Base-by-base conservation (phyloP, 2,329 filamentous ascomycete genomes). In the Diaporthe sp. region DNA sequence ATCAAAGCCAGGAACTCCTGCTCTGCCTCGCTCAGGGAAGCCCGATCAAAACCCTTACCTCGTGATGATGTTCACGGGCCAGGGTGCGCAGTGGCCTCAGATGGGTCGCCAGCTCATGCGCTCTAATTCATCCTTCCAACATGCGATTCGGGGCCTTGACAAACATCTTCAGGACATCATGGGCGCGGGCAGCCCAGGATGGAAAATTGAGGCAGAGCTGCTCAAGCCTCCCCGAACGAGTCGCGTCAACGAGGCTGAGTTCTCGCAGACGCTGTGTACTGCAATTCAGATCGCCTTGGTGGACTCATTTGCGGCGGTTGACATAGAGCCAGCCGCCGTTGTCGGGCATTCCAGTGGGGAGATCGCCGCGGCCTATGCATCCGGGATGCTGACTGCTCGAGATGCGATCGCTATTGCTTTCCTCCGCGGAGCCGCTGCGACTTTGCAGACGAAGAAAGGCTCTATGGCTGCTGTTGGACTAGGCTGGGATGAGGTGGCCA, bases 261-360 rank as follows among this genome's bases (percentile, higher is more conserved):
- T 53, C 49, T n/a, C 49, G 22, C 49, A 53, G 22, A 19, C 49
- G 8, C 22, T 51, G 6, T 51, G 49, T 22, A 51, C 49, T 10
- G 49, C 49, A 10, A 25, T 53, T 7, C 49, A 53, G 49, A 53
- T 53, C 12, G 49, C 19, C 49, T n/a, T 53, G 10, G 22, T 53
- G 19, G 49, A 25, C 19, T 5, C n/a, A 12, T 12, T 53, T 8
- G 19, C 19, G 5, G 8, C 10, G 12, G 4, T n/a, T n/a, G 49
- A n/a, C 25, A 25, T 53, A n/a, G 9, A 12, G 10, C 49, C 49
- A n/a, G 22, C 22, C 1, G n/a, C 22, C n/a, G 49, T 53, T 1
- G n/a, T 53, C 5, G 83, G 83, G 0, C 83, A 84, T 65, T 31
- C 72, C 75, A 25, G 75, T 15, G 75, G 75, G 22, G 75, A 76